Percentiles rank a stretch among this genome's conserved stretches.
phyloP scores from a whole-genome alignment of 2,329 filamentous ascomycete species.

The Alternaria triticina region DNA sequence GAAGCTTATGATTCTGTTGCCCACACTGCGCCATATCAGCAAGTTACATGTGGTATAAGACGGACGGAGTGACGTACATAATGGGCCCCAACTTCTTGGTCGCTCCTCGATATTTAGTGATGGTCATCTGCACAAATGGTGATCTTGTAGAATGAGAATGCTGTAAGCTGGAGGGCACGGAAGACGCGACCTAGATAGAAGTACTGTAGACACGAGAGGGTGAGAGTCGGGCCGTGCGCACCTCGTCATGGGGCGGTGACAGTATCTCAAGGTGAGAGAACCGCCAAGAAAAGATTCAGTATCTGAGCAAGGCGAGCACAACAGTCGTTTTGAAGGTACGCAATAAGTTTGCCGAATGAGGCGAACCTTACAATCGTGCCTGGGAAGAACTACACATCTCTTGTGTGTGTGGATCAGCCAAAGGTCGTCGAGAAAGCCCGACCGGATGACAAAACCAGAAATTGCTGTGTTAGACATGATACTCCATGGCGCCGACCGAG shows the following conservation, averaged over 20 bases:
- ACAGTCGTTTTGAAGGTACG: neutral
- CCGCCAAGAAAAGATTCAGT: neutral
- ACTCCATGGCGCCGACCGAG: neutral
- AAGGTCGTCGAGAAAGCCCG: neutral
- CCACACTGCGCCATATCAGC: slow-evolving; percentile 1
- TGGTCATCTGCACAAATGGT: neutral
- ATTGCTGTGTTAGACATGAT: neutral
- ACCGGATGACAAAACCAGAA: neutral
- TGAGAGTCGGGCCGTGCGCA: neutral
- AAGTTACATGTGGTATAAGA: neutral
- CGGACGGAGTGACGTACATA: neutral
- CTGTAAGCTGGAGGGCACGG: neutral
- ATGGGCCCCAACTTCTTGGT: neutral
- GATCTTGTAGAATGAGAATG: neutral
- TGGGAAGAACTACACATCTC: neutral
- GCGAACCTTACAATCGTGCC: neutral
- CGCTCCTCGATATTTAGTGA: neutral
- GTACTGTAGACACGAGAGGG: neutral
- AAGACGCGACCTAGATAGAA: neutral
- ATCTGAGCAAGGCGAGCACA: neutral
- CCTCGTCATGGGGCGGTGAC: neutral
- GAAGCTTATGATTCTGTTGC: slow-evolving; percentile 12
- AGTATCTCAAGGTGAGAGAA: neutral
- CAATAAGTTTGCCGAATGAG: neutral
- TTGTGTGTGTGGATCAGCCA: neutral